Conservation (phyloP, 805 yeast species). For the Starmerella stellata region DNA sequence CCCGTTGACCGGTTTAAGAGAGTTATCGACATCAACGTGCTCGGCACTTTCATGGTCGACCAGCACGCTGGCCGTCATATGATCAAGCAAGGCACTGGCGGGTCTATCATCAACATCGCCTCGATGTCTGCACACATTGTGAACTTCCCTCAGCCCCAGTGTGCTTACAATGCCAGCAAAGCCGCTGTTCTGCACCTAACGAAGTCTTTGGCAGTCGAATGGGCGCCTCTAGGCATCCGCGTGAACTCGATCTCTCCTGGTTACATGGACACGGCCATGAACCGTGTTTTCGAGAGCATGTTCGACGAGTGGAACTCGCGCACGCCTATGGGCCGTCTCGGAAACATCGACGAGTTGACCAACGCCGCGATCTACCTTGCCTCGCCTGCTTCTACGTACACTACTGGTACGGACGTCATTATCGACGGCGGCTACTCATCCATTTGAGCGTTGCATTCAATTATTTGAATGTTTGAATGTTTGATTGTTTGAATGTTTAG, state of each 20-base stretch:
- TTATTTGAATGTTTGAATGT: too few relatives aligned
- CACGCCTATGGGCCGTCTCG: slow-evolving; percentile 51
- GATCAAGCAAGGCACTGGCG: slow-evolving; percentile 37
- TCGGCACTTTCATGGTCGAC: slow-evolving; percentile 47
- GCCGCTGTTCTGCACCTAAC: slow-evolving; percentile 53
- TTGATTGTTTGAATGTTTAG: too few relatives aligned
- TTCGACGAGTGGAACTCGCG: slow-evolving; percentile 42
- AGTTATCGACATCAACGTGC: slow-evolving; percentile 45
- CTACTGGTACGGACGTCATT: slow-evolving; percentile 48
- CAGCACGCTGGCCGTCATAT: slow-evolving; percentile 51
- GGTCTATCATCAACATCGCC: slow-evolving; percentile 46
- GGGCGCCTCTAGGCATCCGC: slow-evolving; percentile 51
- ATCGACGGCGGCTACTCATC: slow-evolving; percentile 40
- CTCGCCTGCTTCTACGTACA: slow-evolving; percentile 37
- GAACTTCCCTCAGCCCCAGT: slow-evolving; percentile 56
- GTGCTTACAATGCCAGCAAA: slow-evolving; percentile 54
- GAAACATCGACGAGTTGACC: slow-evolving; percentile 52
- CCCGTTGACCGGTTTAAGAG: slow-evolving; percentile 46
- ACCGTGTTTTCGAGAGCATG: slow-evolving; percentile 37
- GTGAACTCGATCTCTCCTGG: slow-evolving; percentile 55
- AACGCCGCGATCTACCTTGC: slow-evolving; percentile 49
- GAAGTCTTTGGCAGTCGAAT: slow-evolving; percentile 52
- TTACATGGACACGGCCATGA: slow-evolving; percentile 52
- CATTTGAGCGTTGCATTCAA: too few relatives aligned
- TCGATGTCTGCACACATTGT: slow-evolving; percentile 57